These are phyloP conservation scores for Basidiobolus meristosporus DNA, from an alignment of 371 early-diverging fungal species.

Conservation along the genomic window DNA sequence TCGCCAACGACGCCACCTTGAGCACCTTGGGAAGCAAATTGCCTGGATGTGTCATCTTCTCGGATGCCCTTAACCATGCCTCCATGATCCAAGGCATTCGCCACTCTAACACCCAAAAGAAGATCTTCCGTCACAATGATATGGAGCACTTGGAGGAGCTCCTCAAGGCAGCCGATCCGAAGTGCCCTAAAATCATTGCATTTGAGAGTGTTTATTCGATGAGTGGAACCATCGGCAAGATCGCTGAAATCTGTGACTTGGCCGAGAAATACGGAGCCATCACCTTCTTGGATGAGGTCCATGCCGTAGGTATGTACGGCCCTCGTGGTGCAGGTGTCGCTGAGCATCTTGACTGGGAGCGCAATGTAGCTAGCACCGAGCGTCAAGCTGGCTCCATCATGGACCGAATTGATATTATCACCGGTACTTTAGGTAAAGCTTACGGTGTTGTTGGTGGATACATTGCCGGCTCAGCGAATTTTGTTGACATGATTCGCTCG, in stretches of 20 bases:
- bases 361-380: slow-evolving; percentile 22
- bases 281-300: slow-evolving; percentile 96
- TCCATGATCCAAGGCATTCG: slow-evolving; percentile 98
- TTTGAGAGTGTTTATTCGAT: slow-evolving; percentile 97
- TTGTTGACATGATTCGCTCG: slow-evolving; percentile 92
- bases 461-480: slow-evolving; percentile 72
- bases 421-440: slow-evolving; percentile 95
- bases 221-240: slow-evolving; percentile 94
- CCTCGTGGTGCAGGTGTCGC: slow-evolving; percentile 91
- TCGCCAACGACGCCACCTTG: slow-evolving; percentile 94
- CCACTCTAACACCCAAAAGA: slow-evolving; percentile 75
- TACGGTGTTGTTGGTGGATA: slow-evolving; percentile 97
- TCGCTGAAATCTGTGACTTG: slow-evolving; percentile 75
- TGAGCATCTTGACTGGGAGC: slow-evolving; percentile 74
- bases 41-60: slow-evolving; percentile 86
- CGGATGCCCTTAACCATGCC: slow-evolving; percentile 90
- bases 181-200: slow-evolving; percentile 87
- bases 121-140: slow-evolving; percentile 91
- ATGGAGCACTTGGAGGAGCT: slow-evolving; percentile 73
- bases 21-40: slow-evolving; percentile 79
- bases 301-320: slow-evolving; percentile 98
- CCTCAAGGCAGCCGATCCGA: slow-evolving; percentile 54
- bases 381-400: slow-evolving; percentile 34
- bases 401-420: slow-evolving; percentile 89
- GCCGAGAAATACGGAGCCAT: slow-evolving; percentile 95